These are phyloP conservation scores for Cystobasidiaceae sp. DNA, from an alignment of 1,284 basidiomycete genomes.

Conservation along the genomic window DNA sequence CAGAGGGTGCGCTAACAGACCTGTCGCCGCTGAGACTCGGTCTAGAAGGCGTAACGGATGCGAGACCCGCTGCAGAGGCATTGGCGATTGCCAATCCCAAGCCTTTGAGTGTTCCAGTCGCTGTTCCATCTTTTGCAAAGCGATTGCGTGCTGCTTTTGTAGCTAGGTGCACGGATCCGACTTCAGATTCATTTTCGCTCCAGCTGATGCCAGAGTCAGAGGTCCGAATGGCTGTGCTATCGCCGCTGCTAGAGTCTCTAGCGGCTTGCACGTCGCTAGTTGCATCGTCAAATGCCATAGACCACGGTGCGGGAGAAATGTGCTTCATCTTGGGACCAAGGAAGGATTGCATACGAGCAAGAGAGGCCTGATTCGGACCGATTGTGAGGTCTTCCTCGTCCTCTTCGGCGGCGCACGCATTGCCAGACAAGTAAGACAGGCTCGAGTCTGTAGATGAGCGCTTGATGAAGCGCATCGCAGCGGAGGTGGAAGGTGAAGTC, in stretches of 20 bases:
- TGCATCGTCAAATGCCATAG: background rate
- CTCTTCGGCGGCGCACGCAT: background rate
- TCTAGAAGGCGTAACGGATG: background rate
- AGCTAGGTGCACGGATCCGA: slow-evolving; percentile 19
- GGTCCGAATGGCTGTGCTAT: background rate
- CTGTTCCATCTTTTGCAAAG: slow-evolving; percentile 9
- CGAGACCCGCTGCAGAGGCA: background rate
- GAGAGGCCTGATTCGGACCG: slow-evolving; percentile 2
- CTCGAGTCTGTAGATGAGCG: slow-evolving; percentile 14
- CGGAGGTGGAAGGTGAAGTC: background rate
- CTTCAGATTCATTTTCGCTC: slow-evolving; percentile 21
- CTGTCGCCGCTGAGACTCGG: slow-evolving; percentile 10
- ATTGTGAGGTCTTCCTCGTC: slow-evolving; percentile 16
- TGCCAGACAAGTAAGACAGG: slow-evolving; percentile 13
- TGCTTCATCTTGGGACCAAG: slow-evolving; percentile 34
- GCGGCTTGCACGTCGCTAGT: background rate
- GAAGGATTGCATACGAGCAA: slow-evolving; percentile 32
- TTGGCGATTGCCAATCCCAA: slow-evolving; percentile 12
- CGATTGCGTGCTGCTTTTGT: slow-evolving; percentile 19
- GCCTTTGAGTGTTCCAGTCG: slow-evolving; percentile 15
- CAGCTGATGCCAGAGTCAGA: background rate
- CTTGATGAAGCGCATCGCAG: background rate
- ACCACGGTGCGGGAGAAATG: slow-evolving; percentile 33
- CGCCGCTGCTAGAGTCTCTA: background rate
- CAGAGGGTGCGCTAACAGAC: too few species aligned